Evolutionary conservation across 179 eudicot species (phyloP), one percentile per base, ranked within the genome.

Genomic region (Nepenthes alata): DNA sequence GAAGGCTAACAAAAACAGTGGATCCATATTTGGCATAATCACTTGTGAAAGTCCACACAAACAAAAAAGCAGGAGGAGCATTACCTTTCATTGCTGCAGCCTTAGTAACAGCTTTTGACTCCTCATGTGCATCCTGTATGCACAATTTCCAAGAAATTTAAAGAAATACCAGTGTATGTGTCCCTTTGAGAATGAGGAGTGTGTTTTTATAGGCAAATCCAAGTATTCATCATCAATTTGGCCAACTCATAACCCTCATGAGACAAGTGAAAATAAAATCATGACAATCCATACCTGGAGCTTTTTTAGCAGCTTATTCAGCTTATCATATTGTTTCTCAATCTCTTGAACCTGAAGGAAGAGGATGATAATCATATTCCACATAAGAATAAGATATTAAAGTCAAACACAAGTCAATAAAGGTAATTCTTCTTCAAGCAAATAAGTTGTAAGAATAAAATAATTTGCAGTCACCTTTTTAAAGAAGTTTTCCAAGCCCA

Each of bases 11-110:
- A 25, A 25, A 25, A 25, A 25, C 25, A 25, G 25, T 25, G 25
- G 25, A 25, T 25, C 25, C 25, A 25, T 25, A 25, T 25, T 25
- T 0, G 25, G 1, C 25, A 25, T 25, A 25, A 25, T 25, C 25
- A 25, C 25, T 25, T 25, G 25, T 25, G 25, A 25, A 25, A 25
- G 25, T 25, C 25, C 25, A 25, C 45, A 41, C 8, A 7, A 7
- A 41, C 45, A 41, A 41, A 41, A 41, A 4, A 7, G 6, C 5
- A 16, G 49, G 12, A 36, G 52, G 14, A 54, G 53, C 14, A 65
- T 64, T 78, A 90, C 99, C 85, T 79, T 94, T 90, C 99, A 94
- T 94, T 58, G 97, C 79, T 63, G 84, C 72, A 73, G 99, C 99
- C 70, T 87, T 94, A 11, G 97, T 94, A 44, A 94, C 88, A 62